phyloP scores from a whole-genome alignment of 371 early-diverging fungal species.

The Mucor piriformis region DNA sequence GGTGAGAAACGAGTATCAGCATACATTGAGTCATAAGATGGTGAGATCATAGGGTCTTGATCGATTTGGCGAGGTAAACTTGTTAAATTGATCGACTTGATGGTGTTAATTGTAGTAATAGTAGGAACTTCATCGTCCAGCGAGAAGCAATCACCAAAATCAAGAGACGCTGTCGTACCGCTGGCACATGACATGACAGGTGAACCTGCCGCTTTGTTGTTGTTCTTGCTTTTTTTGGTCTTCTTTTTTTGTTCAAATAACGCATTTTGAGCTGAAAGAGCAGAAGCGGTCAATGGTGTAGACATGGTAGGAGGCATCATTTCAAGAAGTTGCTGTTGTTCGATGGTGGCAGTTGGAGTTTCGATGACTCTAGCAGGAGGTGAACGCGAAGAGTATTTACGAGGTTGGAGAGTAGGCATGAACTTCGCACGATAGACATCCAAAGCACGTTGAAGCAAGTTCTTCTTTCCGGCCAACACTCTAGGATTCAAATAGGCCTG shows the following conservation, averaged over 20 bases:
- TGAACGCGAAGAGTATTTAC: constrained; percentile 30
- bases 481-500: constrained; percentile 51
- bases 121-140: constrained; percentile 38
- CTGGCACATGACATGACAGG: constrained; percentile 5
- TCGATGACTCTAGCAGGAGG: constrained; percentile 20
- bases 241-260: constrained; percentile 22
- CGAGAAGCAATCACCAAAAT: constrained; percentile 51
- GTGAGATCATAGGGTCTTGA: constrained; percentile 31
- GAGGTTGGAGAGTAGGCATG: constrained; percentile 43
- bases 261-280: constrained; percentile 28
- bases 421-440: constrained; percentile 49
- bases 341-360: constrained; percentile 13
- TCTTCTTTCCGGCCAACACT: constrained; percentile 47
- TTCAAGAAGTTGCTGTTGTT: constrained; percentile 15
- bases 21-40: constrained; percentile 24
- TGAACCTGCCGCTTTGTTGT: constrained; percentile 2
- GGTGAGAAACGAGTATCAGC: constrained; percentile 25
- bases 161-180: constrained; percentile 34
- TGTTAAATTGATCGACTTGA: constrained; percentile 2
- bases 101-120: background rate
- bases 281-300: constrained; percentile 28
- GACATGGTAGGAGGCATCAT: constrained; percentile 19
- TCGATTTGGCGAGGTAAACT: constrained; percentile 12
- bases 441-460: constrained; percentile 46
- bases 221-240: constrained; percentile 12